These are phyloP conservation scores for Metschnikowia matae DNA, from an alignment of 805 yeast species.

Conservation along the genomic window DNA sequence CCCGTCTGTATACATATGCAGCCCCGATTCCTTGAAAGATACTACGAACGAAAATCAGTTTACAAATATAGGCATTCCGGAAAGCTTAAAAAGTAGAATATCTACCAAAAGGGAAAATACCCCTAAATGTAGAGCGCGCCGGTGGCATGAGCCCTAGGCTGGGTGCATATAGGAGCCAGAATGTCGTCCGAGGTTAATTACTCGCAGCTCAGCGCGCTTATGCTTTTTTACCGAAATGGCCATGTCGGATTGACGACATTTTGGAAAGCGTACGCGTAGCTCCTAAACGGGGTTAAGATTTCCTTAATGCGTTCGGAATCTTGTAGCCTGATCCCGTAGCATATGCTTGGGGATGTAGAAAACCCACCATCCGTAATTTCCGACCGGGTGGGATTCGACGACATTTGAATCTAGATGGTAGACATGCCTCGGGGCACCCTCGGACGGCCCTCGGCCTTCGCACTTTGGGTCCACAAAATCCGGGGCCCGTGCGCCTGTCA, in stretches of 20 bases:
- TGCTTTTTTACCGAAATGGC: neutral
- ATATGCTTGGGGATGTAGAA: neutral
- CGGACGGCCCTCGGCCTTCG: neutral
- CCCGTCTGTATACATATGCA: no score
- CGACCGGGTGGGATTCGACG: neutral
- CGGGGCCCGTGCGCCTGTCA: neutral
- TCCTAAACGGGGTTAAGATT: neutral
- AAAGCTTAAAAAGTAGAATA: neutral
- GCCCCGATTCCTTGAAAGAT: no score
- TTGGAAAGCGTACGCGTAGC: neutral
- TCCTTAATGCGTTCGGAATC: neutral
- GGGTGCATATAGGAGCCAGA: neutral
- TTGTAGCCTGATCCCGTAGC: neutral
- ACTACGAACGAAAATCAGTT: no score
- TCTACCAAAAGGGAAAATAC: neutral
- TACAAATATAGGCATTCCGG: no score
- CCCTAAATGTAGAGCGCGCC: neutral
- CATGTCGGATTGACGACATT: neutral
- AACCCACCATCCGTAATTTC: neutral
- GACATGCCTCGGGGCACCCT: neutral
- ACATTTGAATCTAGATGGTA: neutral
- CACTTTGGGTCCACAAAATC: neutral
- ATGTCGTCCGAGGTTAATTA: neutral
- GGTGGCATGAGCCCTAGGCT: neutral
- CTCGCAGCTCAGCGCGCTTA: slow-evolving; percentile 1